phyloP scores from a whole-genome alignment of 1,284 basidiomycete species.

The Athelia psychrophila region DNA sequence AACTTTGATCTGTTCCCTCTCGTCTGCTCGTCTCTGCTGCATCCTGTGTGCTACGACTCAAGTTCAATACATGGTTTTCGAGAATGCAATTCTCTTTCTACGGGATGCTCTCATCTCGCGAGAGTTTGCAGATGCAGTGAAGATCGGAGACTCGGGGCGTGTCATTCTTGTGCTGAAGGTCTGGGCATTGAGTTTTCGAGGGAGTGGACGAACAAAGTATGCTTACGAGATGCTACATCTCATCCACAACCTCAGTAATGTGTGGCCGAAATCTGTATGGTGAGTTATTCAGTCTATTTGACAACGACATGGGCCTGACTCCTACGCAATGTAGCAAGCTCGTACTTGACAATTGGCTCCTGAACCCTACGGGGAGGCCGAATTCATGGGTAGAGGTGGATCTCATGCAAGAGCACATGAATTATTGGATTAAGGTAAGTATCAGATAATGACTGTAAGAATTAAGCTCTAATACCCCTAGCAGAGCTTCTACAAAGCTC shows the following conservation, averaged over 20 bases:
- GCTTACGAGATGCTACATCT: constrained; percentile 24
- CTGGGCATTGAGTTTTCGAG: constrained; percentile 16
- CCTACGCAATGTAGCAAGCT: constrained; percentile 12
- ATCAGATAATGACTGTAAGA: not conserved
- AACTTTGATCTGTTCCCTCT: too few species aligned
- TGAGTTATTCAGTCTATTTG: constrained; percentile 4
- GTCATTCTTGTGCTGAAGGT: constrained; percentile 16
- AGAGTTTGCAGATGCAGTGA: constrained; percentile 20
- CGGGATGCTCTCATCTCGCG: constrained; percentile 18
- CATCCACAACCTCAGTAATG: constrained; percentile 21
- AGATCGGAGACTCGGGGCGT: constrained; percentile 18
- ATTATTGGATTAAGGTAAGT: constrained; percentile 25
- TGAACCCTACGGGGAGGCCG: constrained; percentile 23
- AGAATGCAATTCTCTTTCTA: constrained; percentile 18
- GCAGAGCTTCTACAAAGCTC: constrained; percentile 6
- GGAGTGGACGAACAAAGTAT: constrained; percentile 20
- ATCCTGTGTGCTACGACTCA: too few species aligned
- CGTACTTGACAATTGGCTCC: constrained; percentile 25
- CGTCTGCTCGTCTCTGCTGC: too few species aligned
- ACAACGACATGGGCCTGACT: not conserved
- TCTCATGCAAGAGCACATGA: constrained; percentile 29
- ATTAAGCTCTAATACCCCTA: not conserved
- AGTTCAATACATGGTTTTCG: constrained; percentile 23
- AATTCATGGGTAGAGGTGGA: constrained; percentile 22
- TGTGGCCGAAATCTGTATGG: constrained; percentile 24